Evolutionary conservation across 805 yeast genomes (phyloP).

Genomic region (Saccharomycopsis fodiens): DNA sequence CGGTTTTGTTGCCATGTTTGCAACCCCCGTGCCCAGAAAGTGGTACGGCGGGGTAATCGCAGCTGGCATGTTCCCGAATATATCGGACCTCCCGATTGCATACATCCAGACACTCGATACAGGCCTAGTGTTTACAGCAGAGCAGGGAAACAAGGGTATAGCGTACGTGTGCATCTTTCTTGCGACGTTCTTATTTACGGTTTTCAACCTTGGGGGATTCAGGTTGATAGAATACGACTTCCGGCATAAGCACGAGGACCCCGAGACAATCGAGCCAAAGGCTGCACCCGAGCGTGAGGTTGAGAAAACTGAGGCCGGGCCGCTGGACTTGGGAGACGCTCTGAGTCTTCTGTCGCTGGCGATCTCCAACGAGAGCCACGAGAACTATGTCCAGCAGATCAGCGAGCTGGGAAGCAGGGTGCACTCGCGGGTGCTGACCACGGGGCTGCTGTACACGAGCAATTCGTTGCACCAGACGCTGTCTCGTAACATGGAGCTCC

Average conservation of each 20-base stretch:
- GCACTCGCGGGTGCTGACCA: not conserved
- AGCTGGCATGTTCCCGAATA: constrained; percentile 72
- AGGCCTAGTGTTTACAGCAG: constrained; percentile 48
- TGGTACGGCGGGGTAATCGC: constrained; percentile 74
- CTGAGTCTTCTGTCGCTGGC: constrained; percentile 9
- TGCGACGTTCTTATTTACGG: constrained; percentile 56
- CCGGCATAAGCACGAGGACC: constrained; percentile 24
- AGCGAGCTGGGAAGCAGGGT: not conserved
- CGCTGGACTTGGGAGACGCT: not conserved
- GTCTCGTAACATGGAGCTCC: constrained; percentile 24
- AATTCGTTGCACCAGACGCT: constrained; percentile 11
- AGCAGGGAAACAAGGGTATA: constrained; percentile 65
- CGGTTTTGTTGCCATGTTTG: constrained; percentile 33
- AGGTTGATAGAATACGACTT: constrained; percentile 67
- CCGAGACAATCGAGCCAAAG: constrained; percentile 7
- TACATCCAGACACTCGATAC: constrained; percentile 66
- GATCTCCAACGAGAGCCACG: constrained; percentile 2
- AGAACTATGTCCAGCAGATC: not conserved
- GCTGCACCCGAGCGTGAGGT: not conserved
- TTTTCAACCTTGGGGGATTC: constrained; percentile 74
- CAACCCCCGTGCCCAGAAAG: constrained; percentile 55
- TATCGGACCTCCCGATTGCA: constrained; percentile 80
- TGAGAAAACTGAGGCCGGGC: not conserved
- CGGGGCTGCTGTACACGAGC: constrained; percentile 3
- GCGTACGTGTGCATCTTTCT: constrained; percentile 77